Conservation (phyloP, 371 early-diverging fungal species). For the Basidiobolus heterosporus region DNA sequence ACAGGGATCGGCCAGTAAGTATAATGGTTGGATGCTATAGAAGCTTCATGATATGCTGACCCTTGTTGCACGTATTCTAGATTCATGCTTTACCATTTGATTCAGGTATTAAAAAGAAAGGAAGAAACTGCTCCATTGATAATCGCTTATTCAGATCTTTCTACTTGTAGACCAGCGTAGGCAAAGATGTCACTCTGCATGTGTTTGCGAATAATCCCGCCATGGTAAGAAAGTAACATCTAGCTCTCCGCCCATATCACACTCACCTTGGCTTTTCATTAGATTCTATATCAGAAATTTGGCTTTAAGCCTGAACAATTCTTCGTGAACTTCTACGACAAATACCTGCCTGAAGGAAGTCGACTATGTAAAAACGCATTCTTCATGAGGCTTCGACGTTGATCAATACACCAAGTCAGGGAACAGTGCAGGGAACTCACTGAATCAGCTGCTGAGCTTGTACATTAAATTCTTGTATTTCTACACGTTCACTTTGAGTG, state of each 20-base stretch:
- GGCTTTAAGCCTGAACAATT: conserved; percentile 91
- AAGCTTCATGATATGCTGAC: too few species aligned
- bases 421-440: not conserved
- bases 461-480: too few species aligned
- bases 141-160: conserved; percentile 1
- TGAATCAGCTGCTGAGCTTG: not conserved
- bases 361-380: conserved; percentile 73
- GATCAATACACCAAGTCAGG: not conserved
- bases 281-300: conserved; percentile 83
- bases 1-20: conserved; percentile 67
- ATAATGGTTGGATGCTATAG: not conserved
- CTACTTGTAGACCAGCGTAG: conserved; percentile 24
- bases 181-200: conserved; percentile 80
- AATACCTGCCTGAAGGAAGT: conserved; percentile 69
- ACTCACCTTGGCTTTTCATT: not conserved
- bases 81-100: conserved; percentile 73
- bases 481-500: too few species aligned
- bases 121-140: not conserved
- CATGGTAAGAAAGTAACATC: conserved; percentile 37
- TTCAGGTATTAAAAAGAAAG: conserved; percentile 28
- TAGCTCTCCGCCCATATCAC: not conserved
- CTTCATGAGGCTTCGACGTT: conserved; percentile 61
- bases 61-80: conserved; percentile 17
- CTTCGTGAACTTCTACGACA: conserved; percentile 76
- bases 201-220: conserved; percentile 86